Evolutionary conservation across 2,329 filamentous ascomycete species (phyloP), one percentile per base, ranked within the genome.

Genomic region (Fusarium proliferatum): DNA sequence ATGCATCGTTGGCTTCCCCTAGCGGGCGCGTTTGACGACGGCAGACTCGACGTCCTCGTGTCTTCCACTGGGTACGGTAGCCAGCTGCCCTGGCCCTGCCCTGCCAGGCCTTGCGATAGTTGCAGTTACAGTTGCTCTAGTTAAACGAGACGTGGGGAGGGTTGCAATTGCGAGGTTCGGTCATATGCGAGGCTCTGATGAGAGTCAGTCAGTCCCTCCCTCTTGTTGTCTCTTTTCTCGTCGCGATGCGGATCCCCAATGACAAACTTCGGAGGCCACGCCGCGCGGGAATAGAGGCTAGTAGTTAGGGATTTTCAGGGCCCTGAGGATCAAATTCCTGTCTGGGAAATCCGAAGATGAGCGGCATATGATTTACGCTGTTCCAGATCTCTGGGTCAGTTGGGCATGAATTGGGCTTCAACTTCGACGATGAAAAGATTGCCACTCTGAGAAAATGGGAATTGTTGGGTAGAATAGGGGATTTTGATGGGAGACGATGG

Each of bases 301-400:
- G 30, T 2, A 23, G 21, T 26, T 65, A 41, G 45, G 15, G 26
- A 28, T 43, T 28, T 61, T 42, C 39, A 49, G 67, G 67, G 52
- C 23, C 61, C 63, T 48, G 71, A 61, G 68, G 66, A 73, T 73
- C 71, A 60, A 9, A 42, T 73, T 67, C 71, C 71, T 64, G n/a
- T 64, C 66, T 60, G 30, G 65, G 70, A 73, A 55, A 55, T 55
- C 51, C 51, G 36, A 55, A 67, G 34, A 45, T 62, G 66, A 70
- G 59, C 42, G 55, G 53, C 60, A 55, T 61, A 55, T 58, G 43
- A 70, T 56, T 28, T 48, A n/a, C 69, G 26, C 41, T 28, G 56
- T 70, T 63, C 70, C 67, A 73, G 70, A 74, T 63, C 58, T 41
- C 38, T 67, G 71, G 71, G 67, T 67, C 45, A 36, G 55, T 73